phyloP scores from a whole-genome alignment of 495 filamentous ascomycete genomes.

The Podospora comata region DNA sequence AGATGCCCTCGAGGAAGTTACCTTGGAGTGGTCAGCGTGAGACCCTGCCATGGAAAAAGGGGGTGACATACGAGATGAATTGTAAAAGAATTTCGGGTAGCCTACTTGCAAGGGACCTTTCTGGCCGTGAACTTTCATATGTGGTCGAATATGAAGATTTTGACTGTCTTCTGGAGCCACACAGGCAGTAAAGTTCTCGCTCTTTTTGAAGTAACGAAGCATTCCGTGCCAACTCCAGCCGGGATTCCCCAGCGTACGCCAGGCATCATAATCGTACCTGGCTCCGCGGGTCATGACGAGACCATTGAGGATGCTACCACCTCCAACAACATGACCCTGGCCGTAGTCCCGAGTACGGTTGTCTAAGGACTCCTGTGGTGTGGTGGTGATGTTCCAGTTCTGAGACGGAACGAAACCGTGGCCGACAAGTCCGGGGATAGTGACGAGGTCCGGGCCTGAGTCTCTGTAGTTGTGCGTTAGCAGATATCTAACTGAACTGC shows the following conservation, averaged over 20 bases:
- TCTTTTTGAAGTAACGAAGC: conserved; percentile 56
- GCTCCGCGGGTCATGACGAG: conserved; percentile 46
- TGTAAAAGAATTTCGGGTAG: conserved; percentile 53
- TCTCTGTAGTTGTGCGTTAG: conserved; percentile 16
- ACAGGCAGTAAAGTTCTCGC: conserved; percentile 25
- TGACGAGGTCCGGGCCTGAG: conserved; percentile 17
- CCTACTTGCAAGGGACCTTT: conserved; percentile 49
- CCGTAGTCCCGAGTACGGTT: conserved; percentile 33
- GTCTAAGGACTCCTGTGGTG: conserved; percentile 38
- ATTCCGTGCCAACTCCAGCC: conserved; percentile 63
- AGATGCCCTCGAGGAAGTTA: conserved; percentile 50
- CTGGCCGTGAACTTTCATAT: conserved; percentile 34
- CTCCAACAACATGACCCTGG: conserved; percentile 45
- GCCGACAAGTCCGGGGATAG: conserved; percentile 26
- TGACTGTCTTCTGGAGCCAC: conserved; percentile 23
- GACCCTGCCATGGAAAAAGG: not conserved
- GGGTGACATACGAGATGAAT: conserved; percentile 40
- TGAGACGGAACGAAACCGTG: conserved; percentile 21
- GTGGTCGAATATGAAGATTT: conserved; percentile 36
- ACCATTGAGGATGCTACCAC: conserved; percentile 49
- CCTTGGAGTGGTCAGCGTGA: conserved; percentile 31
- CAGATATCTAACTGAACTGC: not conserved
- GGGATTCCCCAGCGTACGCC: conserved; percentile 57
- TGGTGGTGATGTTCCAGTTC: conserved; percentile 29
- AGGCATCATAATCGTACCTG: conserved; percentile 52